phyloP scores from a whole-genome alignment of 805 yeast genomes.

The Brettanomyces sp. region DNA sequence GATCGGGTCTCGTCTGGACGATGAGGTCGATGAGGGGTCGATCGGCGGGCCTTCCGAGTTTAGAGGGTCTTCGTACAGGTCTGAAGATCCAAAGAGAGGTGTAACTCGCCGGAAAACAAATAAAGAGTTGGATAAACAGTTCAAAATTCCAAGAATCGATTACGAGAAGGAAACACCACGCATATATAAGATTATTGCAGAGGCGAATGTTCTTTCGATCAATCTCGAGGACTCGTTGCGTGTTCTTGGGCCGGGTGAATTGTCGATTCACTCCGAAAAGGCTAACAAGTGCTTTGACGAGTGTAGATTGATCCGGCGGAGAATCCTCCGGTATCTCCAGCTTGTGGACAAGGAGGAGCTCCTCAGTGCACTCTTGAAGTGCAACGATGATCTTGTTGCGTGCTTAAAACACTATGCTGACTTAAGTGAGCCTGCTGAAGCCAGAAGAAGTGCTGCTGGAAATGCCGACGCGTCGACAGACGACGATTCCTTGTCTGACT shows the following conservation, averaged over 20 bases:
- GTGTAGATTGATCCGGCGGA: slow-evolving; percentile 68
- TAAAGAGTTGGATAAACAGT: slow-evolving; percentile 36
- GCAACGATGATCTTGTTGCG: slow-evolving; percentile 81
- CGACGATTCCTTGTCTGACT: slow-evolving; percentile 29
- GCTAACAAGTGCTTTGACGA: slow-evolving; percentile 62
- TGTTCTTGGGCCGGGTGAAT: slow-evolving; percentile 33
- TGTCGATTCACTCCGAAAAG: slow-evolving; percentile 54
- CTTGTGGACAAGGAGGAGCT: slow-evolving; percentile 76
- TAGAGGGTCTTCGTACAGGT: not conserved
- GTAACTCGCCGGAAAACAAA: slow-evolving; percentile 16
- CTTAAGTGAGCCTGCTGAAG: slow-evolving; percentile 29
- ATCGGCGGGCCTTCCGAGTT: slow-evolving; percentile 4
- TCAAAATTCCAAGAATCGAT: slow-evolving; percentile 59
- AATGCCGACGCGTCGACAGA: slow-evolving; percentile 25
- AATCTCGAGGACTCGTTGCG: slow-evolving; percentile 53
- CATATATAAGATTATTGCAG: slow-evolving; percentile 59
- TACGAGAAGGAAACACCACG: slow-evolving; percentile 64
- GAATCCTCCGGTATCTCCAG: slow-evolving; percentile 74
- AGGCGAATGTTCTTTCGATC: slow-evolving; percentile 67
- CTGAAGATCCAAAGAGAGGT: not conserved
- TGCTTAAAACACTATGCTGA: slow-evolving; percentile 65
- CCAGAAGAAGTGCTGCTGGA: slow-evolving; percentile 25
- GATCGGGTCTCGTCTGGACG: slow-evolving; percentile 7
- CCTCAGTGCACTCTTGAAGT: slow-evolving; percentile 77
- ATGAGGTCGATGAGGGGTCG: slow-evolving; percentile 5